Evolutionary conservation across 1,284 basidiomycete genomes (phyloP).

Genomic region (Cutaneotrichosporon daszewskae): DNA sequence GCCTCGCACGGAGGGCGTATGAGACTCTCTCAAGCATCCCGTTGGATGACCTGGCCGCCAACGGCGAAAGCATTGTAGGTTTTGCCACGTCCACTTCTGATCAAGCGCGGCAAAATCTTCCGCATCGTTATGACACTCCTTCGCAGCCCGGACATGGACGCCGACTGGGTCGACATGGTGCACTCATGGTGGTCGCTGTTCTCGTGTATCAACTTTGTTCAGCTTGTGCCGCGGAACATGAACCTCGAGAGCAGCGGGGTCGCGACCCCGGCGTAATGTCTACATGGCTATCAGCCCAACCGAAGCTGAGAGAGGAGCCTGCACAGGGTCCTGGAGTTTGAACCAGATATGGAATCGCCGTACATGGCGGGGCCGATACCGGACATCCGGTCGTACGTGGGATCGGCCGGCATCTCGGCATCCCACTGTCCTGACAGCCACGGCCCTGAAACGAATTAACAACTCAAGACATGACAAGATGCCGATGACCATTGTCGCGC

Average conservation of each 20-base stretch:
- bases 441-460: too few relatives aligned
- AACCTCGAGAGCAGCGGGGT: not conserved
- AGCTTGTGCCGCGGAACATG: slow-evolving; percentile 17
- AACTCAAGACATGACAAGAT: too few relatives aligned
- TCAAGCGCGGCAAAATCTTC: slow-evolving; percentile 24
- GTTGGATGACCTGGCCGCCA: slow-evolving; percentile 27
- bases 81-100: not conserved
- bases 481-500: too few relatives aligned
- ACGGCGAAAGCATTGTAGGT: slow-evolving; percentile 32
- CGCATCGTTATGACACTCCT: slow-evolving; percentile 25
- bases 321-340: too few relatives aligned
- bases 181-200: slow-evolving; percentile 28
- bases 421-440: too few relatives aligned
- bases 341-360: too few relatives aligned
- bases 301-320: too few relatives aligned
- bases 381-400: too few relatives aligned
- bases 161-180: slow-evolving; percentile 19
- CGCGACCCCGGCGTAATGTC: too few relatives aligned
- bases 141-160: slow-evolving; percentile 14
- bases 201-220: slow-evolving; percentile 26
- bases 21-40: slow-evolving; percentile 26
- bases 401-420: too few relatives aligned
- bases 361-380: too few relatives aligned
- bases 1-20: slow-evolving; percentile 22
- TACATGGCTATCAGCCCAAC: too few relatives aligned